Evolutionary conservation across 108 stramenopile species (phyloP), one percentile per base, ranked within the genome.

Genomic region (Fistulifera pelliculosa): DNA sequence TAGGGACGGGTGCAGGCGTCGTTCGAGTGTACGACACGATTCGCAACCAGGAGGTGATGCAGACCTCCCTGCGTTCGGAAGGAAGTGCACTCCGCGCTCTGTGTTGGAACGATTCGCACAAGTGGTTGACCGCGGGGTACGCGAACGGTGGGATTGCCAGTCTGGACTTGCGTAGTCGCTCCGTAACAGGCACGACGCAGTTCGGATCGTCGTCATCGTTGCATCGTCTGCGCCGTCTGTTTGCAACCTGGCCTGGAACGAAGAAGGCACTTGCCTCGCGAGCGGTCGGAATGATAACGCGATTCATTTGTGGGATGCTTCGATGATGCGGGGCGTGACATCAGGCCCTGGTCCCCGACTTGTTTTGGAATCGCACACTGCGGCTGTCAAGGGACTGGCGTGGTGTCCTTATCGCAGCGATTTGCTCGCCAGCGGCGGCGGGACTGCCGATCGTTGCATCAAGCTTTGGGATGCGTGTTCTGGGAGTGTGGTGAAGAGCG

Each of bases 401-500:
- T 99, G 98, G 98, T 97, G 90, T 63, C 98, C 98, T 11, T 85
- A 89, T 64, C 90, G 97, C 64, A 88, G 96, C 15, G 86, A 93
- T 55, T 52, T 95, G 13, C 82, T 99, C 38, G 98, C 98, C 1
- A 85, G 89, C 7, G 98, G 98, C 17, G 98, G 96, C 6, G 98
- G 98, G 22, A 96, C 98, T 11, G 95, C 96, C 19, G 98, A 99
- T 78, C 71, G 96, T n/a, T 84, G 86, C 66, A 99, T 99, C 76
- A 99, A 99, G 80, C 94, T 96, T 61, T 99, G 98, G 98, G 96
- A 99, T 70, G 86, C 94, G 18, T 76, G 81, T 47, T 93, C 83
- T 16, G 98, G 98, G 12, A 70, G 90, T 25, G 45, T 94, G 31
- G 66, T 98, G 53, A 94, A 99, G 63, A 87, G 87, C 23, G 85